Conservation (phyloP, 2,329 filamentous ascomycete genomes). For the Fusarium kyushuense region DNA sequence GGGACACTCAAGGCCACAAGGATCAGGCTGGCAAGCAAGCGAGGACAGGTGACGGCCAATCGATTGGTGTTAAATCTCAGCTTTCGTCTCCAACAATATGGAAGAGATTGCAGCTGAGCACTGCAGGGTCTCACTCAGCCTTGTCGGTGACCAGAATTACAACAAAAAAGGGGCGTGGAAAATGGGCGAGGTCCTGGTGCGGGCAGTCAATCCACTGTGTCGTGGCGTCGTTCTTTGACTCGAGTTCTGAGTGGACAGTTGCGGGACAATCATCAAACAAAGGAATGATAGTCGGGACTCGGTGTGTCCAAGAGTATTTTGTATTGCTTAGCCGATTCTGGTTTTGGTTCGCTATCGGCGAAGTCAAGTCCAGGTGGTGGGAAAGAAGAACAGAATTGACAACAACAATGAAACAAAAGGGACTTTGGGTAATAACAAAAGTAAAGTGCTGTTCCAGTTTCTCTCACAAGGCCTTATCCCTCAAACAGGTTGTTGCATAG, state of each 20-base stretch:
- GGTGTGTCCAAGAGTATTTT: slow-evolving; percentile 23
- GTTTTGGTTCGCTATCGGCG: not conserved
- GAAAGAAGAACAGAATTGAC: slow-evolving; percentile 8
- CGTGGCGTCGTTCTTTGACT: slow-evolving; percentile 37
- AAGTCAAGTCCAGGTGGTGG: not conserved
- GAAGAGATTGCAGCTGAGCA: slow-evolving; percentile 15
- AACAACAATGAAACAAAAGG: slow-evolving; percentile 1
- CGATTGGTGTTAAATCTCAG: slow-evolving; percentile 13
- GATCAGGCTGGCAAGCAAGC: slow-evolving; percentile 32
- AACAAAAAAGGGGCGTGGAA: slow-evolving; percentile 34
- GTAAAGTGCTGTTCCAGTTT: slow-evolving; percentile 20
- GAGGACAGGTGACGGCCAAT: slow-evolving; percentile 20
- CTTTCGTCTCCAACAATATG: slow-evolving; percentile 1
- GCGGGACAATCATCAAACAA: slow-evolving; percentile 34
- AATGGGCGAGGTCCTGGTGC: slow-evolving; percentile 28
- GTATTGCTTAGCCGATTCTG: not conserved
- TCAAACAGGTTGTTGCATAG: slow-evolving; percentile 20
- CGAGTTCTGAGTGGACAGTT: slow-evolving; percentile 40
- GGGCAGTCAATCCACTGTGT: slow-evolving; percentile 31
- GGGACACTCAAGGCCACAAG: slow-evolving; percentile 40
- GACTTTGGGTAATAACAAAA: slow-evolving; percentile 12
- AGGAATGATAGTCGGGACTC: slow-evolving; percentile 33
- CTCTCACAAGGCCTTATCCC: slow-evolving; percentile 28
- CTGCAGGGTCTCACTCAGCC: not conserved
- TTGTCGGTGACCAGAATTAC: slow-evolving; percentile 22